A percentile compares a stretch with the other conserved stretches of the same genome.
phyloP scores from a whole-genome alignment of 1,139 yeast genomes.

The Candida freyschussii region DNA sequence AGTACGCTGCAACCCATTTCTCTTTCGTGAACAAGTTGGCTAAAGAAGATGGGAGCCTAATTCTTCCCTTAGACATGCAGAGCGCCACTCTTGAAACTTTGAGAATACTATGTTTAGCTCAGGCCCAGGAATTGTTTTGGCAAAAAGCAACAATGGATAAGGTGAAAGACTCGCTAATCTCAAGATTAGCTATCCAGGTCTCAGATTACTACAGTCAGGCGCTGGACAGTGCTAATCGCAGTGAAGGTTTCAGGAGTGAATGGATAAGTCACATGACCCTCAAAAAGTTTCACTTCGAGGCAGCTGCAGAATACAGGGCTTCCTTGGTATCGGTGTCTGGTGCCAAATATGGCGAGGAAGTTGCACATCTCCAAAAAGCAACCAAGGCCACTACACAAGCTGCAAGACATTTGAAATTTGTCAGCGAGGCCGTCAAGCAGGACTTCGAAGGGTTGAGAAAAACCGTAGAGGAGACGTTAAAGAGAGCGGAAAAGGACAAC shows the following conservation, averaged over 20 bases:
- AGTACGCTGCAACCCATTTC: slow-evolving; percentile 68
- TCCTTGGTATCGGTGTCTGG: slow-evolving; percentile 46
- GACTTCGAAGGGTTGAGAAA: slow-evolving; percentile 45
- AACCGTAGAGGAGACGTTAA: slow-evolving; percentile 42
- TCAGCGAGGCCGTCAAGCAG: slow-evolving; percentile 38
- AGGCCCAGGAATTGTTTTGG: slow-evolving; percentile 89
- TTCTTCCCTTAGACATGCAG: slow-evolving; percentile 41
- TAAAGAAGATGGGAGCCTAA: slow-evolving; percentile 23
- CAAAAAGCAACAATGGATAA: slow-evolving; percentile 57
- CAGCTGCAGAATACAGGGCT: slow-evolving; percentile 64
- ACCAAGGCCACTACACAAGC: slow-evolving; percentile 35
- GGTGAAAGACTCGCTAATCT: slow-evolving; percentile 55
- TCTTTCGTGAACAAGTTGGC: slow-evolving; percentile 32
- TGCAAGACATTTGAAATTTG: slow-evolving; percentile 38
- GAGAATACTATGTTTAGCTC: slow-evolving; percentile 59
- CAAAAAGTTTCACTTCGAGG: slow-evolving; percentile 59
- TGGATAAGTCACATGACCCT: slow-evolving; percentile 60
- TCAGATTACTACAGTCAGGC: slow-evolving; percentile 53
- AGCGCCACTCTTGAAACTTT: slow-evolving; percentile 39
- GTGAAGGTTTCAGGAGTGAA: slow-evolving; percentile 51
- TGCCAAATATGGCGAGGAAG: slow-evolving; percentile 64
- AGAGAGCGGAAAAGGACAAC: slow-evolving; percentile 69
- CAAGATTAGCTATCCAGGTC: slow-evolving; percentile 62
- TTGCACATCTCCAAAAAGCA: slow-evolving; percentile 50
- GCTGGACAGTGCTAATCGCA: slow-evolving; percentile 38